Conservation (phyloP, 768 basidiomycete genomes). For the Phanerochaete sordida region DNA sequence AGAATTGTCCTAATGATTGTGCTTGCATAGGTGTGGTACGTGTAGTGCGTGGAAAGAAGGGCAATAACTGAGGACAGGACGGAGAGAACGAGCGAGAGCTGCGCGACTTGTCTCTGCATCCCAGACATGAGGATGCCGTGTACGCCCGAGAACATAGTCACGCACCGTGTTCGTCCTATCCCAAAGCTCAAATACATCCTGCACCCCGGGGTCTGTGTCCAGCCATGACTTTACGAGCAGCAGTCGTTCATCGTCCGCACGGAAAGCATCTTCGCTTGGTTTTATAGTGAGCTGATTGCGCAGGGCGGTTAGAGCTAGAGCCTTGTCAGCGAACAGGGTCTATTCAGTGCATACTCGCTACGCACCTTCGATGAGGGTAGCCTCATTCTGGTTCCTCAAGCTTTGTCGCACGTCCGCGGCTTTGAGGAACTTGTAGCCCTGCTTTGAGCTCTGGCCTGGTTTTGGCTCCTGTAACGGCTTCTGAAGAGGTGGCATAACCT, state of each 20-base stretch:
- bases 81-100: constrained; percentile 44
- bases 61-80: constrained; percentile 57
- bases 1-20: constrained; percentile 62
- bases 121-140: background rate
- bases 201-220: constrained; percentile 48
- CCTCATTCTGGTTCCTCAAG: constrained; percentile 10
- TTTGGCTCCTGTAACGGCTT: background rate
- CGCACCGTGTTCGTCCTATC: constrained; percentile 49
- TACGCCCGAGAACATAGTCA: constrained; percentile 6
- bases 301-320: constrained; percentile 50
- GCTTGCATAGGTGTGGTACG: constrained; percentile 58
- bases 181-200: constrained; percentile 64
- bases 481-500: background rate
- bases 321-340: too few relatives aligned
- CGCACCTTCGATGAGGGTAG: constrained; percentile 12
- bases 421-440: constrained; percentile 4
- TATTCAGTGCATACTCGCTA: background rate
- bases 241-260: constrained; percentile 58
- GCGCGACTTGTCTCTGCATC: constrained; percentile 40
- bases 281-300: constrained; percentile 62
- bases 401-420: constrained; percentile 11
- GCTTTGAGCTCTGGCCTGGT: background rate
- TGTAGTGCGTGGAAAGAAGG: constrained; percentile 65
- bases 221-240: constrained; percentile 62
- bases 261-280: constrained; percentile 41